These are phyloP conservation scores for Coemansia sp. DNA, from an alignment of 192 early-diverging fungal species.

Conservation along the genomic window DNA sequence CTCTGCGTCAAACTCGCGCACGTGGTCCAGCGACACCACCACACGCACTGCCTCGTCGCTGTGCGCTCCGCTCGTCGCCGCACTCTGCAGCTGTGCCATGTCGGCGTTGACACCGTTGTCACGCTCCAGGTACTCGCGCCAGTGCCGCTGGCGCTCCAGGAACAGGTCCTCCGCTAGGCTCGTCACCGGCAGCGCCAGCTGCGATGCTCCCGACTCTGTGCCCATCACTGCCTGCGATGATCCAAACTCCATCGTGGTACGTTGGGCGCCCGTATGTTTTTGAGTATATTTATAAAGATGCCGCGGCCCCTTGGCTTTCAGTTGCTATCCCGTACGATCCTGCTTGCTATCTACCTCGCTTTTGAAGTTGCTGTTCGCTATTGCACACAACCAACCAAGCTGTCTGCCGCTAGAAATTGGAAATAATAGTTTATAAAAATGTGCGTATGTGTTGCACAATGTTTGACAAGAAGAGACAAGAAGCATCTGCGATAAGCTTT, in stretches of 20 bases:
- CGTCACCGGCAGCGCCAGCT: slow-evolving; percentile 30
- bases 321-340: too few species aligned
- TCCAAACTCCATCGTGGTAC: slow-evolving; percentile 20
- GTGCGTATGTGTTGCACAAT: too few species aligned
- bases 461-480: too few species aligned
- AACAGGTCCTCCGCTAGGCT: slow-evolving; percentile 43
- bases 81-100: slow-evolving; percentile 23
- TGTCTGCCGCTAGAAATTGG: too few species aligned
- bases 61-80: background rate
- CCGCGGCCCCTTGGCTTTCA: too few species aligned
- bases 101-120: slow-evolving; percentile 51
- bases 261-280: too few species aligned
- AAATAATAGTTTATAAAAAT: too few species aligned
- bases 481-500: too few species aligned
- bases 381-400: too few species aligned
- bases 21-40: slow-evolving; percentile 84
- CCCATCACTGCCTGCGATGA: slow-evolving; percentile 20
- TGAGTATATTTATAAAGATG: too few species aligned
- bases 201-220: slow-evolving; percentile 9
- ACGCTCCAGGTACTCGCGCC: slow-evolving; percentile 48
- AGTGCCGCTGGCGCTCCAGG: slow-evolving; percentile 41
- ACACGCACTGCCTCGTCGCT: slow-evolving; percentile 54
- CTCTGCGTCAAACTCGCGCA: slow-evolving; percentile 71
- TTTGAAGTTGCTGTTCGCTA: too few species aligned
- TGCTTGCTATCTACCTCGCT: too few species aligned